Conservation (phyloP, 2,329 filamentous ascomycete genomes). For the Penicillium sp. region DNA sequence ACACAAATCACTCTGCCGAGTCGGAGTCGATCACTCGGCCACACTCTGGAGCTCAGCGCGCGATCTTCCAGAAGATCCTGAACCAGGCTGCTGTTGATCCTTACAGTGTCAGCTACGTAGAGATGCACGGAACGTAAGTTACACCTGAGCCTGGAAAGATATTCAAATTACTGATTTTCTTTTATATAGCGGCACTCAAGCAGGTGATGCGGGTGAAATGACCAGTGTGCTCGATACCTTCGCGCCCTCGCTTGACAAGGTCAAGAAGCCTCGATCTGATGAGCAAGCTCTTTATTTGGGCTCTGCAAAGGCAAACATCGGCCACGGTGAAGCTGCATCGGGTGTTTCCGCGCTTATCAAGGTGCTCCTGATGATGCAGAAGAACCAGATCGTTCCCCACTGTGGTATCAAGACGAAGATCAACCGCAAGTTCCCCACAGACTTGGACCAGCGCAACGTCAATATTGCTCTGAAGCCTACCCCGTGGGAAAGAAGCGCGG, state of each 20-base stretch:
- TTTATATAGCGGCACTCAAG: constrained; percentile 36
- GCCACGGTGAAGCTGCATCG: constrained; percentile 49
- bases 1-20: constrained; percentile 49
- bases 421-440: constrained; percentile 37
- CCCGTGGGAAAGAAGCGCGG: constrained; percentile 8
- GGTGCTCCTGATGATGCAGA: constrained; percentile 65
- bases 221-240: constrained; percentile 41
- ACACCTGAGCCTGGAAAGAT: too few species aligned
- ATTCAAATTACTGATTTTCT: too few species aligned
- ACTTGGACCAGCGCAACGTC: constrained; percentile 36
- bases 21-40: constrained; percentile 51
- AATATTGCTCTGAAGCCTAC: constrained; percentile 50
- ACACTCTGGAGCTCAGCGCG: constrained; percentile 31
- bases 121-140: constrained; percentile 42
- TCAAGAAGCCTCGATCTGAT: constrained; percentile 36
- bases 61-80: constrained; percentile 41
- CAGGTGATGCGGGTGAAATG: constrained; percentile 42
- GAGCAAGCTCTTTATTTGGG: constrained; percentile 7
- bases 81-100: constrained; percentile 40
- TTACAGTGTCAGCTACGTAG: constrained; percentile 40
- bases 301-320: constrained; percentile 41
- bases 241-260: constrained; percentile 23
- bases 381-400: constrained; percentile 65
- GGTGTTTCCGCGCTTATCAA: constrained; percentile 55
- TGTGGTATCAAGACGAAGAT: constrained; percentile 62